Base-by-base conservation (phyloP, 1,139 yeast genomes). In the Yarrowia galli region DNA sequence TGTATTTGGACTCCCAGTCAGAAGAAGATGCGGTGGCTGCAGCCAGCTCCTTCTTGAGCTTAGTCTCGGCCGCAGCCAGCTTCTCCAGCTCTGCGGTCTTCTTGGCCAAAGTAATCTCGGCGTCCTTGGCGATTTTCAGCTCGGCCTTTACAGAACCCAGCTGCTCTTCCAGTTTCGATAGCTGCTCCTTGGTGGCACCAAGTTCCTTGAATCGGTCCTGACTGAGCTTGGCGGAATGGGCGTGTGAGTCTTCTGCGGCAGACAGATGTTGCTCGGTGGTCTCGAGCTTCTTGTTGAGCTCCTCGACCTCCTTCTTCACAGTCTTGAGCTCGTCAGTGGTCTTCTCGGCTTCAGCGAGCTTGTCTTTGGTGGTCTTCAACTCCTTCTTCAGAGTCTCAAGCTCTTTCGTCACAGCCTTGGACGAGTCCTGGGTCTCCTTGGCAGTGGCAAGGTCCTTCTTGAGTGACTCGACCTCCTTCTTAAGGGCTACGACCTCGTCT, bases 211-310 rank as follows among this genome's bases (percentile, higher is more conserved):
- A 71, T n/a, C 73, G 64, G 43, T 72, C 73, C 51, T 48, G 67
- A 7, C 63, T 46, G 22, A 65, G 68, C 51, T 51, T 68, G 23
- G 43, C 61, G 38, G 60, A 46, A 12, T 45, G 45, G 3, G 48
- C 43, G 13, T 51, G 54, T 10, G 65, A 56, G 12, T 49, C 32
- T 13, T 61, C 46, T 10, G 67, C 64, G 32, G 65, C 54, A 22
- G 51, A 45, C 12, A 67, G 36, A 18, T 67, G 60, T 25, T 63
- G 42, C 61, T 69, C 68, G 13, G 65, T 68, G 20, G 56, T 75
- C 75, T 68, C 74, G 74, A 20, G 77, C 75, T 45, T 74, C 75
- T 15, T 76, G 67, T 79, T 79, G 32, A 80, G 69, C 67, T 77
- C 80, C 13, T 71, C 73, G 36, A 61, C 63, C 61, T 71, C 73